Conservation (phyloP, 768 basidiomycete species). For the Candolleomyces eurysporus region DNA sequence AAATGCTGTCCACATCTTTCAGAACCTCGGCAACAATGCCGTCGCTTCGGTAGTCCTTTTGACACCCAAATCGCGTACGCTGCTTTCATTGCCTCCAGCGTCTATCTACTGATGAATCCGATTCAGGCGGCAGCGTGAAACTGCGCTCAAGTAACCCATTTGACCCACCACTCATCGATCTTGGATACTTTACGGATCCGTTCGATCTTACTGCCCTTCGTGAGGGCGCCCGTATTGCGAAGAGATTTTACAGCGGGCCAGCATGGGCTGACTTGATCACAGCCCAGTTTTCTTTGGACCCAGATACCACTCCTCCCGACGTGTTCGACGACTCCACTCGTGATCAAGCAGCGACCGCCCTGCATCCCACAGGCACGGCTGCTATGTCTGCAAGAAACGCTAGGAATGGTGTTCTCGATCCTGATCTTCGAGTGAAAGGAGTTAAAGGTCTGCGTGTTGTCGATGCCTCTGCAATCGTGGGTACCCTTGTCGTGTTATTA, state of each 20-base stretch:
- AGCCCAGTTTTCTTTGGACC: constrained; percentile 7
- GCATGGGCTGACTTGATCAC: constrained; percentile 12
- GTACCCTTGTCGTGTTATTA: neutral
- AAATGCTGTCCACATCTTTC: neutral
- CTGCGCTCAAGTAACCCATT: constrained; percentile 13
- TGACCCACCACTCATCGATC: constrained; percentile 9
- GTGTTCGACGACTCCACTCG: constrained; percentile 13
- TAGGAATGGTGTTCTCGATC: constrained; percentile 23
- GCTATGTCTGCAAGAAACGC: constrained; percentile 20
- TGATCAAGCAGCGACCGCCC: constrained; percentile 6
- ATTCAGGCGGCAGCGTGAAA: constrained; percentile 7
- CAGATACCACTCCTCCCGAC: neutral
- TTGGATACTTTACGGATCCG: constrained; percentile 3
- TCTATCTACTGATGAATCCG: neutral
- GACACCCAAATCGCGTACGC: constrained; percentile 12
- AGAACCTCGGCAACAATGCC: constrained; percentile 5
- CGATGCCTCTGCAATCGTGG: neutral
- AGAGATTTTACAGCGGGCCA: constrained; percentile 9
- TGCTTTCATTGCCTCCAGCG: neutral
- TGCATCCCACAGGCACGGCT: constrained; percentile 19
- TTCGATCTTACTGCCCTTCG: constrained; percentile 10
- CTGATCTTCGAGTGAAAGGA: constrained; percentile 26
- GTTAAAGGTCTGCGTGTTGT: constrained; percentile 5
- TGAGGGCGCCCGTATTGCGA: constrained; percentile 12
- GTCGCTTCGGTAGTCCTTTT: neutral